phyloP scores from a whole-genome alignment of 805 yeast species.

The Kodamaea sagamina region DNA sequence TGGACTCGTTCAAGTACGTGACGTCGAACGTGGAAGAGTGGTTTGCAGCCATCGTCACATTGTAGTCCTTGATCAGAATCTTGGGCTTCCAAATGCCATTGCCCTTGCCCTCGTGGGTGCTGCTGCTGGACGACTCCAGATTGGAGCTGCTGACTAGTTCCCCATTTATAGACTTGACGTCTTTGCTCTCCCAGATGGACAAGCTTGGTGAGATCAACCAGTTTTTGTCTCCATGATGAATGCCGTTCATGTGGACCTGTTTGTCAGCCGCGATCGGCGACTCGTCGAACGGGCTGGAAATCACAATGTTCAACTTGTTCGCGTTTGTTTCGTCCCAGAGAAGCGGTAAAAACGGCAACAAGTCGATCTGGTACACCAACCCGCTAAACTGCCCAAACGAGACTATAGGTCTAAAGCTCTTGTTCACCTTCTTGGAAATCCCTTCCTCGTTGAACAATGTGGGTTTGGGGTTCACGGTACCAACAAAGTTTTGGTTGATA shows the following conservation, averaged over 20 bases:
- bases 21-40: slow-evolving; percentile 3
- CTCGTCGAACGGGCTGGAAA: not conserved
- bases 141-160: slow-evolving; percentile 1
- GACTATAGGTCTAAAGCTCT: slow-evolving; percentile 27
- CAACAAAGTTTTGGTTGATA: slow-evolving; percentile 22
- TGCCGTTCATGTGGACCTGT: not conserved
- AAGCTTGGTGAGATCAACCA: slow-evolving; percentile 6
- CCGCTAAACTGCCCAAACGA: slow-evolving; percentile 30
- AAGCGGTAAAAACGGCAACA: slow-evolving; percentile 27
- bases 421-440: slow-evolving; percentile 18
- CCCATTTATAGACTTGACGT: slow-evolving; percentile 1
- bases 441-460: slow-evolving; percentile 28
- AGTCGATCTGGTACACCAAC: slow-evolving; percentile 28
- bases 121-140: not conserved
- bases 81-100: slow-evolving; percentile 3
- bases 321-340: slow-evolving; percentile 22
- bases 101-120: not conserved
- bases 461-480: slow-evolving; percentile 31
- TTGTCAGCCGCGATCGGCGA: not conserved
- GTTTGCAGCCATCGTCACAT: slow-evolving; percentile 4
- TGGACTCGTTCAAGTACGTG: not conserved
- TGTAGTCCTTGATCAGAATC: slow-evolving; percentile 1
- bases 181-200: slow-evolving; percentile 7
- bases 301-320: slow-evolving; percentile 2
- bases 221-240: slow-evolving; percentile 5